Evolutionary conservation across 2,329 filamentous ascomycete genomes (phyloP).

Genomic region (Colletotrichum musae): DNA sequence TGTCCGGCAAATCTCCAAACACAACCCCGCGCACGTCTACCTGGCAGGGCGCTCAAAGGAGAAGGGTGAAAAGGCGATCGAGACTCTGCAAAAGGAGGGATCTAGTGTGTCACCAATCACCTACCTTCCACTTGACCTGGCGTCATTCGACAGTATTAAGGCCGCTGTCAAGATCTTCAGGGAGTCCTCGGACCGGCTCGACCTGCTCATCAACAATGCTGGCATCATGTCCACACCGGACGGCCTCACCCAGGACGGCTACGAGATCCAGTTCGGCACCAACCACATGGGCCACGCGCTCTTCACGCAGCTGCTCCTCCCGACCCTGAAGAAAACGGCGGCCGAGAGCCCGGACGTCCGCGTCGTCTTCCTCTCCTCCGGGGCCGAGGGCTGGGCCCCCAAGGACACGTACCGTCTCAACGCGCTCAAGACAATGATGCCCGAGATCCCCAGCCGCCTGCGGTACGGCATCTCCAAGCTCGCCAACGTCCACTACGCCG

Average conservation of each 20-base stretch:
- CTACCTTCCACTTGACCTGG: conserved; percentile 34
- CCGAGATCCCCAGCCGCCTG: conserved; percentile 43
- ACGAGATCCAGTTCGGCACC: conserved; percentile 50
- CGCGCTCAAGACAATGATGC: conserved; percentile 46
- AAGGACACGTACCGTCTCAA: conserved; percentile 50
- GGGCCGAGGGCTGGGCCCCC: conserved; percentile 44
- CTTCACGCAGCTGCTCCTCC: conserved; percentile 44
- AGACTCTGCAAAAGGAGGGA: conserved; percentile 16
- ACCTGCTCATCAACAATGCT: conserved; percentile 50
- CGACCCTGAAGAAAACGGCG: conserved; percentile 45
- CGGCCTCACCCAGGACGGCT: conserved; percentile 47
- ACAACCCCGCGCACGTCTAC: conserved; percentile 44
- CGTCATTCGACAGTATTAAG: conserved; percentile 39
- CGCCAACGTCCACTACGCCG: conserved; percentile 50
- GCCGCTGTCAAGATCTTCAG: conserved; percentile 37
- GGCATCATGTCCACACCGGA: conserved; percentile 47
- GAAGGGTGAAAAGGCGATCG: conserved; percentile 35
- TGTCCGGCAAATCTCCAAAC: conserved; percentile 54
- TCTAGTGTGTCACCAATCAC: conserved; percentile 16
- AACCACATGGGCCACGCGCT: conserved; percentile 50
- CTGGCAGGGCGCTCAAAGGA: conserved; percentile 40
- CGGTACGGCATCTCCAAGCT: conserved; percentile 53
- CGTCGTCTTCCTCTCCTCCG: conserved; percentile 49
- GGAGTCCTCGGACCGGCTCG: conserved; percentile 44
- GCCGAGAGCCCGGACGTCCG: conserved; percentile 44